These are phyloP conservation scores for Naganishia kalamii DNA, from an alignment of 768 basidiomycete genomes.

Conservation along the genomic window DNA sequence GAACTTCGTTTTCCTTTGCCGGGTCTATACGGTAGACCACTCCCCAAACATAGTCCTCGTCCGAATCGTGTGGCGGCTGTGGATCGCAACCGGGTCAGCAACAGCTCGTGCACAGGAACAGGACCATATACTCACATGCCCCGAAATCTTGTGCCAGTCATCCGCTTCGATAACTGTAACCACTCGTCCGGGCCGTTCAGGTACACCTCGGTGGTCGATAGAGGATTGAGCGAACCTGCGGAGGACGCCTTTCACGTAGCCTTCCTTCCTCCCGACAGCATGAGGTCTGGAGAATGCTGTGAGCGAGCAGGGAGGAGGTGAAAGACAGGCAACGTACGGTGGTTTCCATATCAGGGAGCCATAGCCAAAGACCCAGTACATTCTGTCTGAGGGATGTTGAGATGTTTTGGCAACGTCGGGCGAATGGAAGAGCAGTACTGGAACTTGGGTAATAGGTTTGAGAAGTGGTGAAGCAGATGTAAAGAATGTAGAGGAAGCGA, in stretches of 20 bases:
- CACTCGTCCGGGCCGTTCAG: constrained; percentile 78
- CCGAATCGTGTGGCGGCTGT: constrained; percentile 48
- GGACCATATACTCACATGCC: constrained; percentile 28
- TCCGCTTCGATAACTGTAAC: constrained; percentile 82
- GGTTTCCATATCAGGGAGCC: constrained; percentile 86
- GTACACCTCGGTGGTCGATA: constrained; percentile 87
- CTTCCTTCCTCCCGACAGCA: constrained; percentile 61
- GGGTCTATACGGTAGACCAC: constrained; percentile 84
- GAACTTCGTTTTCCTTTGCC: constrained; percentile 64
- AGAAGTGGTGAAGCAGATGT: too few species aligned
- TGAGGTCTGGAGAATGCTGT: constrained; percentile 57
- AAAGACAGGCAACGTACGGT: constrained; percentile 47
- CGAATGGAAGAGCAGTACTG: too few species aligned
- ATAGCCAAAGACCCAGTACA: constrained; percentile 80
- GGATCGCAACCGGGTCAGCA: constrained; percentile 53
- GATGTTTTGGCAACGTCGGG: not conserved
- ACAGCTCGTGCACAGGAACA: not conserved
- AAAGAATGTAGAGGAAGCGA: too few species aligned
- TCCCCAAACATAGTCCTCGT: constrained; percentile 74
- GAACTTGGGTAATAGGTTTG: too few species aligned
- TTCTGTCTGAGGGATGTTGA: constrained; percentile 20
- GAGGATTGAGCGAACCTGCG: constrained; percentile 84
- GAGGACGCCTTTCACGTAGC: constrained; percentile 84
- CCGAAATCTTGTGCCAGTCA: constrained; percentile 61
- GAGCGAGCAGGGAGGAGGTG: not conserved